Conservation (phyloP, 768 basidiomycete species). For the Epithele typhae region DNA sequence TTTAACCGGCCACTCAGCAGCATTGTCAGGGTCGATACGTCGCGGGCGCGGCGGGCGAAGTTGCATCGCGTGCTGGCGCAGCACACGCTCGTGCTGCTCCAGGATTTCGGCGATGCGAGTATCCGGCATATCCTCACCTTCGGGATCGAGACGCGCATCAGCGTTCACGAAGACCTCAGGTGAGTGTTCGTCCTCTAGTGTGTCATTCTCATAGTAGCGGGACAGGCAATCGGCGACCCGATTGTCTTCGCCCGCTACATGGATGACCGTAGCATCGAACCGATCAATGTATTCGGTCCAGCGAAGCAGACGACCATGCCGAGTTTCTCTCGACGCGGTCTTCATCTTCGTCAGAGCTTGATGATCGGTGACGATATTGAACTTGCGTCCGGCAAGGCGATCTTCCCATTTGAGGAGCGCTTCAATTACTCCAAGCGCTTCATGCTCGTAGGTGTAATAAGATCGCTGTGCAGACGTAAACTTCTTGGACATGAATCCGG, state of each 20-base stretch:
- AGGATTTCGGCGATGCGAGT: too few species aligned
- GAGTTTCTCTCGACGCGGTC: conserved; percentile 19
- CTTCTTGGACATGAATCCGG: conserved; percentile 27
- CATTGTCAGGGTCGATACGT: too few species aligned
- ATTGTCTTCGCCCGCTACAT: conserved; percentile 23
- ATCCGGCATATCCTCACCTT: too few species aligned
- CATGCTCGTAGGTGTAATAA: conserved; percentile 22
- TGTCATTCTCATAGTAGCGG: conserved; percentile 27
- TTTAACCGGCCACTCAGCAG: too few species aligned
- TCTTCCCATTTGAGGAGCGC: conserved; percentile 29
- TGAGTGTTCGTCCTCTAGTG: neutral
- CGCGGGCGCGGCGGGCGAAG: too few species aligned
- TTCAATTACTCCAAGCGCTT: conserved; percentile 13
- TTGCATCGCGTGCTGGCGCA: too few species aligned
- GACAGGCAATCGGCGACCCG: conserved; percentile 29
- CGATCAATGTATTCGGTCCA: conserved; percentile 29
- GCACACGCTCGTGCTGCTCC: too few species aligned
- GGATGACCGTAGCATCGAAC: conserved; percentile 26
- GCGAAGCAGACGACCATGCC: conserved; percentile 18
- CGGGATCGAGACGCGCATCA: conserved; percentile 9
- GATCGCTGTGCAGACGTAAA: conserved; percentile 23
- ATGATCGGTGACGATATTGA: conserved; percentile 27
- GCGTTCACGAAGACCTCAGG: neutral
- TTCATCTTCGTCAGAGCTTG: conserved; percentile 23
- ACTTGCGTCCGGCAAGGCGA: conserved; percentile 17